A percentile compares a stretch with the other conserved stretches of the same genome.
Conservation (phyloP, 176 grass and related monocot genomes). For the Typha latifolia region DNA sequence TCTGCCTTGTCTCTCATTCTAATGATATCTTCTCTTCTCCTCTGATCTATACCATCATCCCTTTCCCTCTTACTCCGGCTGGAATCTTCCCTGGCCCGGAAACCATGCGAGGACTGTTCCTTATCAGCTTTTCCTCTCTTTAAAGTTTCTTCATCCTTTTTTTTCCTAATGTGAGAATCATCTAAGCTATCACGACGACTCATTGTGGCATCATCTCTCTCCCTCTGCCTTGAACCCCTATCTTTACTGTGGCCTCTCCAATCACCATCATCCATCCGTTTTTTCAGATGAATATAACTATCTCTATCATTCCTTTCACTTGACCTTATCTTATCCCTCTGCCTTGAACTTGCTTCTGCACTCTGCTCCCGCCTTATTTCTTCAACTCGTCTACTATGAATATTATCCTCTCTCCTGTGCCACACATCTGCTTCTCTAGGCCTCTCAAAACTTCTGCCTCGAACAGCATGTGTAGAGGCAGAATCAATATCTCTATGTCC, state of each 20-base stretch:
- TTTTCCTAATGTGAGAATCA: slow-evolving; percentile 67
- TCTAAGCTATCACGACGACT: slow-evolving; percentile 49
- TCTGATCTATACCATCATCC: slow-evolving; percentile 64
- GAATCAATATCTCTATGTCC: slow-evolving; percentile 39
- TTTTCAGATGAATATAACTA: slow-evolving; percentile 54
- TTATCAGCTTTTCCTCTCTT: slow-evolving; percentile 67
- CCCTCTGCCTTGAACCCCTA: slow-evolving; percentile 43
- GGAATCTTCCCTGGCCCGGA: slow-evolving; percentile 52
- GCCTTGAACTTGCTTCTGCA: slow-evolving; percentile 40
- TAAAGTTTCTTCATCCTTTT: slow-evolving; percentile 64
- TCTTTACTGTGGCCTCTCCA: slow-evolving; percentile 34
- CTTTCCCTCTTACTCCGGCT: slow-evolving; percentile 73
- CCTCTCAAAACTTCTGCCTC: slow-evolving; percentile 80
- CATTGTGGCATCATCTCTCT: slow-evolving; percentile 44
- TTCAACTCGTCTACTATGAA: slow-evolving; percentile 65
- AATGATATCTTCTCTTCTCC: slow-evolving; percentile 48
- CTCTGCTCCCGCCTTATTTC: slow-evolving; percentile 51
- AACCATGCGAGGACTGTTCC: slow-evolving; percentile 36
- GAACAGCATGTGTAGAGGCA: neutral
- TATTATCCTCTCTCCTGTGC: slow-evolving; percentile 63
- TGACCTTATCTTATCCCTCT: slow-evolving; percentile 50
- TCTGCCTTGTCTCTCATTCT: slow-evolving; percentile 57
- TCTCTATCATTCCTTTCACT: slow-evolving; percentile 65
- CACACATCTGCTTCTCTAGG: slow-evolving; percentile 45
- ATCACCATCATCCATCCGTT: slow-evolving; percentile 60